Conservation (phyloP, 176 grass and related monocot genomes). For the Coix lacrymajobi region DNA sequence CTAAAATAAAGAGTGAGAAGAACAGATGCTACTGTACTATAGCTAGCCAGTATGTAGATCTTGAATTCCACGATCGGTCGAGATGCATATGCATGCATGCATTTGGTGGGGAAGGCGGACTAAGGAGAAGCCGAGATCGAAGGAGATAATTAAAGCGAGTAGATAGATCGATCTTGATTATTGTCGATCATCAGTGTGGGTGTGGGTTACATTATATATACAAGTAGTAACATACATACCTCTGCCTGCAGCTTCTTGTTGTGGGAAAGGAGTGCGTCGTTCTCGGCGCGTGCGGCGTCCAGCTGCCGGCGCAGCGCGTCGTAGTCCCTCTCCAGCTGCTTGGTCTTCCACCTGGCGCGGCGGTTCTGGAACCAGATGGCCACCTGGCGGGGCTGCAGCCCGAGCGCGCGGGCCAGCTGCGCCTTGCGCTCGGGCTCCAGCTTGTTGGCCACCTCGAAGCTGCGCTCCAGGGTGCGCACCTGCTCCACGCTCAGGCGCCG, state of each 20-base stretch:
- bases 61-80: background rate
- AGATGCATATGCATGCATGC: background rate
- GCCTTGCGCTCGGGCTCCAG: conserved; percentile 60
- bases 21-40: background rate
- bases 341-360: conserved; percentile 65
- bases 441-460: conserved; percentile 66
- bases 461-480: conserved; percentile 55
- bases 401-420: conserved; percentile 45
- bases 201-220: too few relatives aligned
- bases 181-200: too few relatives aligned
- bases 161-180: too few relatives aligned
- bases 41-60: background rate
- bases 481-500: conserved; percentile 51
- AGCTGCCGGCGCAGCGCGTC: conserved; percentile 37
- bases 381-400: conserved; percentile 55
- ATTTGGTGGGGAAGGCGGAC: background rate
- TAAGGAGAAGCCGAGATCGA: too few relatives aligned
- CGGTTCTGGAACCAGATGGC: conserved; percentile 80
- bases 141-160: background rate
- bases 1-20: background rate
- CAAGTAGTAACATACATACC: too few relatives aligned
- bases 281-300: conserved; percentile 41
- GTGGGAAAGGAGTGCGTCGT: conserved; percentile 39
- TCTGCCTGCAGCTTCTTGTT: conserved; percentile 48
- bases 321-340: conserved; percentile 61